Base-by-base conservation (phyloP, 495 filamentous ascomycete species). In the Daldinia loculata region DNA sequence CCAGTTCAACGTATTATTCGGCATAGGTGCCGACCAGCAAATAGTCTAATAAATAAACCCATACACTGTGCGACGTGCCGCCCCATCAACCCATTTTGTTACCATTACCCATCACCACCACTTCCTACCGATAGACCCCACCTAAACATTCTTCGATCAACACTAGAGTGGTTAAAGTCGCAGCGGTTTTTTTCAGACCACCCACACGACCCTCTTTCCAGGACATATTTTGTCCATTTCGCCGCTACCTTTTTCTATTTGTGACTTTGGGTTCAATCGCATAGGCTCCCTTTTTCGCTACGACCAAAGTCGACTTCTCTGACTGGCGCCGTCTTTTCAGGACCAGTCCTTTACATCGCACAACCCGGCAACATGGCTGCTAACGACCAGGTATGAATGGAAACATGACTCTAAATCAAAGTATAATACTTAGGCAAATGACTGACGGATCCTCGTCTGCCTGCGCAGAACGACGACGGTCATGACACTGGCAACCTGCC, bases 151-250 rank as follows among this genome's bases (percentile, higher is more conserved):
- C 43, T 66, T 69, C 57, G 52, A 75, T 74, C 75, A 71, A 71
- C 59, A 71, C 75, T 77, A 75, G 70, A 71, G 65, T 75, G 73
- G 70, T 77, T 75, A 75, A 75, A 77, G 72, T 75, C 70, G 65
- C 69, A 64, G 71, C 70, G 67, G 64, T 71, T 75, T 74, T 73
- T 66, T 67, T 58, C 65, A 58, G 65, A 62, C 66, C 67, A 61
- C 75, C 71, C 75, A 77, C 74, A 74, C 70, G 67, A 74, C 75
- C 66, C 71, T 71, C 51, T 50, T 64, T 64, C 62, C 58, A 67
- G 56, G 67, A 69, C 55, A 63, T 61, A 69, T 66, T 56, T 66
- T 43, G 48, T 69, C 61, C 59, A 66, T 68, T 71, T 63, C 15
- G 29, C 50, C 38, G 53, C 50, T 67, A 19, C 50, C 7, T 41